Conservation (phyloP, 352 stramenopile genomes). For the Globisporangium barbulae region DNA sequence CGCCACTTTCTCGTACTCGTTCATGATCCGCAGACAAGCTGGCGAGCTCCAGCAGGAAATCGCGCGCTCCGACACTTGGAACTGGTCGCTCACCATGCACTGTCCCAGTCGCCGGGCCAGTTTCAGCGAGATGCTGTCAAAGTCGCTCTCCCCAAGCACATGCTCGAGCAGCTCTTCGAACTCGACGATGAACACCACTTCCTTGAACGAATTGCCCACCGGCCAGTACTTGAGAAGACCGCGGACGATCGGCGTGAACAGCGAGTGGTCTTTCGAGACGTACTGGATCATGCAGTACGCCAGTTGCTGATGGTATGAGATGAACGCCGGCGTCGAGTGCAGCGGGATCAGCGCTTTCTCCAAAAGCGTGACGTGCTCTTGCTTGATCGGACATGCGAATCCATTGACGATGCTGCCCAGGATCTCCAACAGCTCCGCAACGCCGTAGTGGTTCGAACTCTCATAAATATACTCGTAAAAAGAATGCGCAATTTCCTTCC, state of each 20-base stretch:
- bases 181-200: slow-evolving; percentile 88
- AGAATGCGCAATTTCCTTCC: slow-evolving; percentile 83
- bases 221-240: slow-evolving; percentile 84
- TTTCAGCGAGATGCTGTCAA: slow-evolving; percentile 56
- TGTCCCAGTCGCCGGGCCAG: slow-evolving; percentile 63
- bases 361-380: slow-evolving; percentile 83
- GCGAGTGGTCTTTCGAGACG: slow-evolving; percentile 83
- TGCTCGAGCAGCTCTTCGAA: slow-evolving; percentile 89
- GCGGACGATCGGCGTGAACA: slow-evolving; percentile 80
- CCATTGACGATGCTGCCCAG: slow-evolving; percentile 88
- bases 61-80: slow-evolving; percentile 80
- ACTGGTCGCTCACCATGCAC: slow-evolving; percentile 82
- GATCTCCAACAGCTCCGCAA: slow-evolving; percentile 86
- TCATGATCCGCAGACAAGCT: slow-evolving; percentile 84
- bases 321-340: slow-evolving; percentile 80
- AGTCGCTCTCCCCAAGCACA: slow-evolving; percentile 74
- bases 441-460: slow-evolving; percentile 84
- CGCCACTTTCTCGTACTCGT: slow-evolving; percentile 85
- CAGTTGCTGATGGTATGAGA: slow-evolving; percentile 87
- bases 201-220: slow-evolving; percentile 85
- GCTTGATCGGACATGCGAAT: slow-evolving; percentile 88
- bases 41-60: slow-evolving; percentile 83
- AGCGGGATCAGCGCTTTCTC: slow-evolving; percentile 84
- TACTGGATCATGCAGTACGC: slow-evolving; percentile 91
- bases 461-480: slow-evolving; percentile 94